A percentile compares a stretch with the other conserved stretches of the same genome.
Conservation (phyloP, 2,329 filamentous ascomycete species). For the Kalmusia sp. region DNA sequence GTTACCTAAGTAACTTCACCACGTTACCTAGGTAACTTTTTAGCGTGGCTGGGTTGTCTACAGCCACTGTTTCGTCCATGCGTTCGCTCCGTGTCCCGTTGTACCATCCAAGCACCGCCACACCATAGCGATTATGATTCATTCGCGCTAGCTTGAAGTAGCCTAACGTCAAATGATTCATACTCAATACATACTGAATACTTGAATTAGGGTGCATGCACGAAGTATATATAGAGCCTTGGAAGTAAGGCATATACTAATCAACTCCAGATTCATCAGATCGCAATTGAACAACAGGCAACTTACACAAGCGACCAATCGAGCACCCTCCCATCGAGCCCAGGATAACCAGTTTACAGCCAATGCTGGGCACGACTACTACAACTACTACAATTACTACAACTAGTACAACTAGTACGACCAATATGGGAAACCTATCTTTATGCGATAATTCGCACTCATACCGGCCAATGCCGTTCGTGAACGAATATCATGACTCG, state of each 20-base stretch:
- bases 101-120: neutral
- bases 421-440: too few species aligned
- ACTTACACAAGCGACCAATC: too few species aligned
- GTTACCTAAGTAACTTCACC: too few species aligned
- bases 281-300: too few species aligned
- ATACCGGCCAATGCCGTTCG: too few species aligned
- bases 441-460: too few species aligned
- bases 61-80: too few species aligned
- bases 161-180: neutral
- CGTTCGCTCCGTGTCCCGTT: too few species aligned
- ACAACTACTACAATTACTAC: neutral
- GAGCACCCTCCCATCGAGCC: too few species aligned
- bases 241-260: too few species aligned
- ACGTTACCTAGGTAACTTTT: too few species aligned
- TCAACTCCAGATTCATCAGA: neutral
- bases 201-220: neutral
- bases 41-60: too few species aligned
- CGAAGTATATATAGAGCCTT: neutral
- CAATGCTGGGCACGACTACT: neutral
- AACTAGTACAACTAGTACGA: neutral
- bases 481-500: neutral
- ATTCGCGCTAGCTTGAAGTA: neutral
- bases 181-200: neutral
- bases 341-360: neutral
- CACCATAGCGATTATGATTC: neutral